Evolutionary conservation across 2,329 filamentous ascomycete genomes (phyloP), one percentile per base, ranked within the genome.

Genomic region (Colletotrichum incanum): DNA sequence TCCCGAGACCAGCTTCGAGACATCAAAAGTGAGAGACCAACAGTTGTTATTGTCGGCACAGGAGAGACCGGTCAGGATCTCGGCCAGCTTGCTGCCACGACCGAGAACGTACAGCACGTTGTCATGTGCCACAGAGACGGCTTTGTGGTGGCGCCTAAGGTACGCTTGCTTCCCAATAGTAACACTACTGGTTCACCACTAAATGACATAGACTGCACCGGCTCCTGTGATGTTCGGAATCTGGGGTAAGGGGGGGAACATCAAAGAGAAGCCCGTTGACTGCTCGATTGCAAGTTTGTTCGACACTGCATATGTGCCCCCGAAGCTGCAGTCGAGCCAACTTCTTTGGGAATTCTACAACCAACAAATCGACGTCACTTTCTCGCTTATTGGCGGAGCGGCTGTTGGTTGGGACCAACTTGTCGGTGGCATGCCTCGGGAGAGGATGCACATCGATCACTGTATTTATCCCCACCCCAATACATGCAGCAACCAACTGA

Each of bases 271-370:
- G 43, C 86, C 86, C 0, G 81, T 86, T 11, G 86, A 88, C 72
- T 81, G 83, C 8, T 82, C 83, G 1, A 79, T 84, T 2, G 85
- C 85, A 5, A 86, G 85, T 64, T 75, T 88, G 11, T 88, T 88
- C 73, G 86, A 88, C 69, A 87, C 86, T 0, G 84, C 85, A 9
- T 88, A 88, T 62, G 83, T 85, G 2, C 86, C 87, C 23, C 82
- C 84, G 0, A 70, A 82, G 11, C 76, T 88, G 1, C 83, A 85
- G 71, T 80, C 80, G 11, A 83, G 83, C n/a, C 78, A 79, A 74
- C 67, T 72, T 79, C 26, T 76, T 81, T 85, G 84, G 84, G 75
- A 77, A 26, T 82, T 80, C 73, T 85, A 85, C 67, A 81, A 84
- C 71, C 74, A 76, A 31, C 87, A 85, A 76, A 81, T 87, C 68